Percentiles rank a stretch among this genome's conserved stretches.
These are phyloP conservation scores for Aegilops speltoides DNA, from an alignment of 176 grass and related monocot genomes.

Conservation along the genomic window DNA sequence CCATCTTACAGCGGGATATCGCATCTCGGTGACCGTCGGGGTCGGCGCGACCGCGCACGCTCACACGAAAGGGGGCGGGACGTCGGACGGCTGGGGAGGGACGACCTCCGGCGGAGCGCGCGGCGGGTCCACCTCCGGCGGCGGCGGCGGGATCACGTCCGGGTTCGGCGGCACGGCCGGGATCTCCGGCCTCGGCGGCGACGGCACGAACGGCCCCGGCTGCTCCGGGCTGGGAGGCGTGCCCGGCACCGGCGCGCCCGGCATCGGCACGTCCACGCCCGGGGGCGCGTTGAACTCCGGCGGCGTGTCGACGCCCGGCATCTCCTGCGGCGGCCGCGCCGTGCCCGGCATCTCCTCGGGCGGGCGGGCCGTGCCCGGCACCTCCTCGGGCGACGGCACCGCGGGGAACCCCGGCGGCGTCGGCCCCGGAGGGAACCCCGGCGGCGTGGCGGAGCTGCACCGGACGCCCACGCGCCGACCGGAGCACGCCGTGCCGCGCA, in stretches of 20 bases:
- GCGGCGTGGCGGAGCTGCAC: conserved; percentile 19
- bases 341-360: conserved; percentile 24
- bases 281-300: conserved; percentile 55
- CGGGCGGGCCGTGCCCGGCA: conserved; percentile 8
- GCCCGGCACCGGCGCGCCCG: conserved; percentile 12
- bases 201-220: conserved; percentile 55
- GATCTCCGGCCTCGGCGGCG: conserved; percentile 55
- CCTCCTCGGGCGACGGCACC: neutral
- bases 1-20: too few species aligned
- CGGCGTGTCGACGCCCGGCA: conserved; percentile 49
- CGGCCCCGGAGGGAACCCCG: conserved; percentile 9
- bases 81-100: conserved; percentile 28
- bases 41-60: too few species aligned
- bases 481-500: neutral
- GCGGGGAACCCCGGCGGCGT: conserved; percentile 32
- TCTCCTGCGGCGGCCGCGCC: conserved; percentile 1
- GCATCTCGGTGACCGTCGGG: too few species aligned
- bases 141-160: conserved; percentile 29
- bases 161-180: conserved; percentile 45
- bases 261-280: conserved; percentile 36
- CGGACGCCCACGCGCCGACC: neutral
- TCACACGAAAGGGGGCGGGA: conserved; percentile 21
- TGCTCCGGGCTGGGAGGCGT: conserved; percentile 41
- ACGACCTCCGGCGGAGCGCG: conserved; percentile 12
- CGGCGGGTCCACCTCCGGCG: conserved; percentile 33